Percentiles rank a stretch among this genome's conserved stretches.
Conservation (phyloP, 768 basidiomycete genomes). For the Lentinula sp. region DNA sequence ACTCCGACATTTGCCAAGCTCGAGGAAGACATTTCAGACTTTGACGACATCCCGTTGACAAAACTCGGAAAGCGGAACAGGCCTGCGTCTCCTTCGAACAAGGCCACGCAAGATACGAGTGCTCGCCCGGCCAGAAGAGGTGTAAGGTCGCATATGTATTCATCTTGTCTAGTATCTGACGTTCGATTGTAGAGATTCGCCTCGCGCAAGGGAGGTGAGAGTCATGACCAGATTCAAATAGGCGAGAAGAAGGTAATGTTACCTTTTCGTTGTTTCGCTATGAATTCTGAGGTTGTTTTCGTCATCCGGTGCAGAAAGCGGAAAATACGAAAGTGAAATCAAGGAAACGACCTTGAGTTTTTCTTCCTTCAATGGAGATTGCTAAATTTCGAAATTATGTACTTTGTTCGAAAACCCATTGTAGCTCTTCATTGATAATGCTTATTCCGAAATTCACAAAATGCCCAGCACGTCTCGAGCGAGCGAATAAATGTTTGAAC, state of each 20-base stretch:
- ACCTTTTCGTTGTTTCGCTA: not conserved
- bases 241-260: not conserved
- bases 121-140: not conserved
- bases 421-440: too few relatives aligned
- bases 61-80: conserved; percentile 1
- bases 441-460: too few relatives aligned
- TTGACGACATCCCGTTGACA: not conserved
- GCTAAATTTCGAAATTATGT: too few relatives aligned
- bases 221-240: not conserved
- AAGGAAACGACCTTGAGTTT: not conserved
- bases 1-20: conserved; percentile 3
- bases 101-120: not conserved
- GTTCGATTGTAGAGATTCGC: not conserved
- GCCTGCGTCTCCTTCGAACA: not conserved
- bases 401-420: too few relatives aligned
- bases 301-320: not conserved
- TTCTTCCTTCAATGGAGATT: not conserved
- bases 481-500: too few relatives aligned
- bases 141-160: not conserved
- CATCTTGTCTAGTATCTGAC: not conserved
- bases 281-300: not conserved
- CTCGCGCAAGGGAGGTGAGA: not conserved
- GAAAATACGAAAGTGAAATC: not conserved
- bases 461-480: too few relatives aligned
- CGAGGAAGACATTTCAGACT: conserved; percentile 6